Base-by-base conservation (phyloP, 192 early-diverging fungal species). In the Phlyctochytrium planicorne region DNA sequence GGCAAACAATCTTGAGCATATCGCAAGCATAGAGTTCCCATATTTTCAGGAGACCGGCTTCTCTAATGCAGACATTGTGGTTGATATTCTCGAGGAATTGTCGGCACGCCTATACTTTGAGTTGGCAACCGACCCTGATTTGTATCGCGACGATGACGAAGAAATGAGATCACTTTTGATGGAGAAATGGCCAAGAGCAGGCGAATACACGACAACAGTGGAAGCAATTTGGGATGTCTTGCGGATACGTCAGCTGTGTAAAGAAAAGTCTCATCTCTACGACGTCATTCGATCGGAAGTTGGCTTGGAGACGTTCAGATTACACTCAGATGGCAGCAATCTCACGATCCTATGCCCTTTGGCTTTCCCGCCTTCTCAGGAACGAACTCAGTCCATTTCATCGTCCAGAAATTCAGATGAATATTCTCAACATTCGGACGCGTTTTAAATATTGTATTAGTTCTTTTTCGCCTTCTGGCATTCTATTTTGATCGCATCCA, bases 21-120 rank as follows among this genome's bases (percentile, higher is more conserved):
- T 62, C 30, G 36, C 57, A 17, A 59, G 25, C 24, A 75, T 78
- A 33, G 20, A 36, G 6, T 75, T 72, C 53, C 77, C 77, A 24
- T 69, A 72, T 57, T 78, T 71, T 56, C 34, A 35, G 6, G 77
- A 78, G 63, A 47, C 64, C 16, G 61, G 55, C n/a, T 78, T 75
- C 32, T 30, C 73, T 63, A 12, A 10, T 20, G 24, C 37, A 2
- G 61, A 68, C 40, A 71, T 78, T 32, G 4, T 72, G 31, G 27
- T 2, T 14, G 78, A 75, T 67, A n/a, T 73, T 29, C 17, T 30
- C 23, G 14, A 34, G n/a, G 24, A 33, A 1, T 30, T 69, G 20
- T 52, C 52, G 33, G 10, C 17, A 1, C 31, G 69, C 34, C 50
- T 73, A 2, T 75, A 69, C 52, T 67, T 72, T 34, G 65, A 66